Conservation (phyloP, 129 eudicot genomes). For the Helianthus tuberosus region DNA sequence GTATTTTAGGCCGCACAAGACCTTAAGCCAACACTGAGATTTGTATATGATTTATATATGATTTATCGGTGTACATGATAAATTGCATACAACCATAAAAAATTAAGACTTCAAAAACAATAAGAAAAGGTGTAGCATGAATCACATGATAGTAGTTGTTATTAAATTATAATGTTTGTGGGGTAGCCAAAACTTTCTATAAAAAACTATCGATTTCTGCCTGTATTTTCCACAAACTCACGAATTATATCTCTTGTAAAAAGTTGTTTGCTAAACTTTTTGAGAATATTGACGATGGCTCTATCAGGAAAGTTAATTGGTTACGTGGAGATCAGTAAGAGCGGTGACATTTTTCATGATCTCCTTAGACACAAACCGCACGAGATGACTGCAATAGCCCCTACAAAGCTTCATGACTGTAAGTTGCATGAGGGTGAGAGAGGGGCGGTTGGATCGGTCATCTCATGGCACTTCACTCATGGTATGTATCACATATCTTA, state of each 20-base stretch:
- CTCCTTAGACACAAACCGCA: slow-evolving; percentile 34
- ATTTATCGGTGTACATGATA: too few species aligned
- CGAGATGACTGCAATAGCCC: slow-evolving; percentile 6
- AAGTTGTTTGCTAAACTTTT: neutral
- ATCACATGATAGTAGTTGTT: too few species aligned
- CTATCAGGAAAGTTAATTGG: slow-evolving; percentile 6
- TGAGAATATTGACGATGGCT: too few species aligned
- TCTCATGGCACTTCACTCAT: slow-evolving; percentile 26
- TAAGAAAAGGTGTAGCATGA: too few species aligned
- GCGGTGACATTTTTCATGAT: slow-evolving; percentile 32
- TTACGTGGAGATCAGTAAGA: slow-evolving; percentile 22
- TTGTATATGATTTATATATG: too few species aligned
- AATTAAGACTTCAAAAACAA: too few species aligned
- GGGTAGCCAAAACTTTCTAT: neutral
- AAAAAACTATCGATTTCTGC: neutral
- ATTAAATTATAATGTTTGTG: neutral
- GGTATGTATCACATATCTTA: neutral
- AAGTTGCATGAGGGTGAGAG: slow-evolving; percentile 35
- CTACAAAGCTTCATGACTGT: slow-evolving; percentile 33
- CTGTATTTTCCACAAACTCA: neutral
- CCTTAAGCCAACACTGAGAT: too few species aligned
- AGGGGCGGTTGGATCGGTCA: slow-evolving; percentile 28
- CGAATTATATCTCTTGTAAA: neutral
- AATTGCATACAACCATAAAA: too few species aligned
- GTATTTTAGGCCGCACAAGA: too few species aligned